phyloP scores from a whole-genome alignment of 768 basidiomycete species.

The Termitomyces bulborhizus region DNA sequence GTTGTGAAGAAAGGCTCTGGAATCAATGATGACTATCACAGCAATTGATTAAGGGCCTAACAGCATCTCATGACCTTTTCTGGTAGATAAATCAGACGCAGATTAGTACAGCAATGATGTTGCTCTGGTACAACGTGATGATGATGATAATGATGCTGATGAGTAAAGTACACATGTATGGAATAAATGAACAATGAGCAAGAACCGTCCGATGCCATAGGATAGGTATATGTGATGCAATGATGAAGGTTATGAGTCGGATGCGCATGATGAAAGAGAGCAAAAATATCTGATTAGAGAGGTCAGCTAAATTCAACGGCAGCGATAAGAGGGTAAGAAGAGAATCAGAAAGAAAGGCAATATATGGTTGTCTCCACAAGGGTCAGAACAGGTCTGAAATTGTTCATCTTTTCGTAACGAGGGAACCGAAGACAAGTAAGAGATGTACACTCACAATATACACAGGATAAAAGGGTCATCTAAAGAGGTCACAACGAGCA shows the following conservation, averaged over 20 bases:
- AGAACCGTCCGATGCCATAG: neutral
- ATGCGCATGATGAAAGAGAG: neutral
- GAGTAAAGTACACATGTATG: neutral
- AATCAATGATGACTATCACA: neutral
- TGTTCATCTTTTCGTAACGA: conserved; percentile 37
- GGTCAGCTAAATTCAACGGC: neutral
- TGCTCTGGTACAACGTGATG: neutral
- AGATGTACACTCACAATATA: conserved; percentile 29
- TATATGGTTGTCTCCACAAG: conserved; percentile 48
- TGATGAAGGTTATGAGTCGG: neutral
- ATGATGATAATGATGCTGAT: neutral
- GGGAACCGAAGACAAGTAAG: conserved; percentile 2
- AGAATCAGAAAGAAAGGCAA: conserved; percentile 37
- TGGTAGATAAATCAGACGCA: neutral
- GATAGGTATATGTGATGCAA: neutral
- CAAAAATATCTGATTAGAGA: neutral
- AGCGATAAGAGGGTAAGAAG: neutral
- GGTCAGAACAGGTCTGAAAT: conserved; percentile 67
- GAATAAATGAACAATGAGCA: neutral
- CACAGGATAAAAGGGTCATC: conserved; percentile 7
- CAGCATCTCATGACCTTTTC: neutral
- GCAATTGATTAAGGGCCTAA: neutral
- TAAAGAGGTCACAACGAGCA: neutral
- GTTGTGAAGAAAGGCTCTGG: too few species aligned
- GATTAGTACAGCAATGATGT: neutral